Conservation (phyloP, 2,329 filamentous ascomycete species). For the Zasmidium citrigriseum region DNA sequence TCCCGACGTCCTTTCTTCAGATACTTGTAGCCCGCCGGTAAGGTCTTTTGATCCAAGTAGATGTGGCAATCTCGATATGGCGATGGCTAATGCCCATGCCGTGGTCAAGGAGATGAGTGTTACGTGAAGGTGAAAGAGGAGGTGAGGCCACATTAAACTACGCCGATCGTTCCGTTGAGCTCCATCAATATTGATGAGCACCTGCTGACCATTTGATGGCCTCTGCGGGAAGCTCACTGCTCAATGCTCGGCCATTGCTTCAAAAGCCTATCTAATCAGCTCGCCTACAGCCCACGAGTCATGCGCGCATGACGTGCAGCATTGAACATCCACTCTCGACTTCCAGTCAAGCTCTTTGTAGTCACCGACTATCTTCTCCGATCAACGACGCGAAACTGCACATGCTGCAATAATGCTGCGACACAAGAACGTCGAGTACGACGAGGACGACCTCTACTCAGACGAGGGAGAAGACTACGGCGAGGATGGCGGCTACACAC, state of each 20-base stretch:
- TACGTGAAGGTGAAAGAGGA: neutral
- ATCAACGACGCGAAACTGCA: too few relatives aligned
- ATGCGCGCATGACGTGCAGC: neutral
- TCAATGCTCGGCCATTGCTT: neutral
- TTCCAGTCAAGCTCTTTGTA: neutral
- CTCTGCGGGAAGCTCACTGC: too few relatives aligned
- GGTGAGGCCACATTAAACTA: neutral
- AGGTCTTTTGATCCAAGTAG: too few relatives aligned
- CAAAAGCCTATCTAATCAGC: neutral
- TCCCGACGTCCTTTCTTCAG: neutral
- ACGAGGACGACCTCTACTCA: conserved; percentile 55
- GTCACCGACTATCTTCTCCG: neutral
- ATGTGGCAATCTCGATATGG: too few relatives aligned
- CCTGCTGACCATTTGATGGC: neutral
- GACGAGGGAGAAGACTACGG: conserved; percentile 50
- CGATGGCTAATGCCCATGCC: neutral
- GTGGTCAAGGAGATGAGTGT: neutral
- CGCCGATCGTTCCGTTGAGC: neutral
- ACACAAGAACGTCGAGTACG: conserved; percentile 50
- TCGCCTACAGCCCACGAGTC: neutral
- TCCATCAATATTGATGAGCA: neutral
- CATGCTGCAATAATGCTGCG: conserved; percentile 38
- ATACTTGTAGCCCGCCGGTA: too few relatives aligned
- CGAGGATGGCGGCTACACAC: conserved; percentile 42
- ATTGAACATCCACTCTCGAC: neutral